These are phyloP conservation scores for Beauveria medogensis DNA, from an alignment of 2,329 filamentous ascomycete species.

Conservation along the genomic window DNA sequence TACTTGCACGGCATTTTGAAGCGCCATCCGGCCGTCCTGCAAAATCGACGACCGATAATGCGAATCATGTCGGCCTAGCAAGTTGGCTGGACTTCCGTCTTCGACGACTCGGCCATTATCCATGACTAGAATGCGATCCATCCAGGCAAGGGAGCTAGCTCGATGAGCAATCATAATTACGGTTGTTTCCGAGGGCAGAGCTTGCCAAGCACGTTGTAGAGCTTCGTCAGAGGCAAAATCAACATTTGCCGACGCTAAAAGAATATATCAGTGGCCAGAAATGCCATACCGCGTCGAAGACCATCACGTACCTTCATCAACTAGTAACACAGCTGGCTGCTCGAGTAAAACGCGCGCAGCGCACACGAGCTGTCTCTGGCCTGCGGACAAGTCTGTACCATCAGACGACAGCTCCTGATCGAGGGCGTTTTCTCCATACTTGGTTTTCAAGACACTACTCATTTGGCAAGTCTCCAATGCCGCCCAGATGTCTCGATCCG, in stretches of 20 bases:
- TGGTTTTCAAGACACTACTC: not conserved
- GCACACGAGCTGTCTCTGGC: conserved; percentile 8
- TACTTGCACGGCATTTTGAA: too few species aligned
- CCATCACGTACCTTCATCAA: not conserved
- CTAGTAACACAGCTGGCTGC: not conserved
- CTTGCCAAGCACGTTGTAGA: conserved; percentile 8
- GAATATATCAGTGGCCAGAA: too few species aligned
- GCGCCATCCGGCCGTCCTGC: too few species aligned
- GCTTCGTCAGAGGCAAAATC: conserved; percentile 7
- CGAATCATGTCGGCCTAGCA: too few species aligned
- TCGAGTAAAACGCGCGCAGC: conserved; percentile 2
- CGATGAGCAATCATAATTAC: conserved; percentile 4
- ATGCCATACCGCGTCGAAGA: not conserved
- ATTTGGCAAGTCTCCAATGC: conserved; percentile 3
- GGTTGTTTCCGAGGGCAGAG: not conserved
- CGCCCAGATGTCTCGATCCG: not conserved
- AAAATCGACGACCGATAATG: too few species aligned
- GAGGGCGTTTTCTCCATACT: not conserved
- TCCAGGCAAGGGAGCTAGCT: conserved; percentile 8
- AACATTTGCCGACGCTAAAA: conserved; percentile 6
- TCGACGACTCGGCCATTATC: not conserved
- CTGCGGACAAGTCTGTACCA: conserved; percentile 7
- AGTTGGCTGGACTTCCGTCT: not conserved
- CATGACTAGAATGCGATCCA: conserved; percentile 10
- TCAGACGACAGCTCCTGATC: not conserved